Evolutionary conservation across 2,329 filamentous ascomycete species (phyloP).

Genomic region (Alternaria postmessia): DNA sequence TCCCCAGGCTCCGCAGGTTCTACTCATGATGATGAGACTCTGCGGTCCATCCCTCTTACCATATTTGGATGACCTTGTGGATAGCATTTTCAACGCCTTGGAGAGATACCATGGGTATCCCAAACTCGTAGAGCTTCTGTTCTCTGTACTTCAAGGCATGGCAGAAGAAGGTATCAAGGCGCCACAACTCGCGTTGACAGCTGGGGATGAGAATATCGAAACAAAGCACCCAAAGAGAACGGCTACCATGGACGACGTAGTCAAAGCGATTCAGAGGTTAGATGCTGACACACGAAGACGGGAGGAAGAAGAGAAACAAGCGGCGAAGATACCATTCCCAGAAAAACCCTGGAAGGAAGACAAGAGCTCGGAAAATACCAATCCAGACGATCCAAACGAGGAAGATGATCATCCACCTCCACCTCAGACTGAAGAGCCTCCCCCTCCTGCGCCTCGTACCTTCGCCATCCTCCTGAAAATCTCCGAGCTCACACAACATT

Average conservation of each 20-base stretch:
- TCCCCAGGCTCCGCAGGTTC: constrained; percentile 86
- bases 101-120: constrained; percentile 96
- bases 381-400: constrained; percentile 44
- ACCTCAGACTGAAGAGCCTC: constrained; percentile 54
- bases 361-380: constrained; percentile 38
- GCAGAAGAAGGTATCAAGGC: constrained; percentile 79
- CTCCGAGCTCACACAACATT: constrained; percentile 83
- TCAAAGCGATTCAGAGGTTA: constrained; percentile 47
- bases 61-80: constrained; percentile 89
- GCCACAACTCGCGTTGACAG: constrained; percentile 56
- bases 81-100: constrained; percentile 89
- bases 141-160: constrained; percentile 81
- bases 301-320: constrained; percentile 35
- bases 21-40: constrained; percentile 92
- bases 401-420: constrained; percentile 38
- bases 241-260: constrained; percentile 29
- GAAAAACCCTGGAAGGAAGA: constrained; percentile 46
- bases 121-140: constrained; percentile 82
- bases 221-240: constrained; percentile 1
- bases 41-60: constrained; percentile 83
- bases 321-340: constrained; percentile 35
- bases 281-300: constrained; percentile 36
- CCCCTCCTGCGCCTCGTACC: constrained; percentile 74
- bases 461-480: constrained; percentile 85
- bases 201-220: constrained; percentile 1